Evolutionary conservation across 2,329 filamentous ascomycete genomes (phyloP).

Genomic region (Trichoderma sp.): DNA sequence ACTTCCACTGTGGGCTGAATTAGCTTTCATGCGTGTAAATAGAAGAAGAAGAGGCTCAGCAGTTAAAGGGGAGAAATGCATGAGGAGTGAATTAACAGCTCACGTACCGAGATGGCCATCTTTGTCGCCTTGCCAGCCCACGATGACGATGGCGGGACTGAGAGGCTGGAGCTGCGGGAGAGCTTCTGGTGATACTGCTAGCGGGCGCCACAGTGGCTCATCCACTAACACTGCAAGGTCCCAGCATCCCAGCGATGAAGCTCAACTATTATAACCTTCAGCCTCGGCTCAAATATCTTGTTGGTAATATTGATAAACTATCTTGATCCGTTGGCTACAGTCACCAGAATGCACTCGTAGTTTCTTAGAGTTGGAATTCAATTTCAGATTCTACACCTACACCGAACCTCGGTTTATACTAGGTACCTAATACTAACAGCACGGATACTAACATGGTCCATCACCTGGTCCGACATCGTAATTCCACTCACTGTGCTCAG

Average conservation of each 20-base stretch:
- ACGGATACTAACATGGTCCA: background rate
- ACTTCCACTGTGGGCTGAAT: conserved; percentile 77
- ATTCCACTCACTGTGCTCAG: background rate
- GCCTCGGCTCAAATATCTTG: background rate
- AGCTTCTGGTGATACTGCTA: background rate
- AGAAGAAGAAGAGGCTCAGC: background rate
- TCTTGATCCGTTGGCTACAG: background rate
- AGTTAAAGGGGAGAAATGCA: background rate
- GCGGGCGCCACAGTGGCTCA: conserved; percentile 29
- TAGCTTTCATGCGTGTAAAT: background rate
- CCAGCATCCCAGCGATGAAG: background rate
- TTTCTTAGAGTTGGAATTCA: background rate
- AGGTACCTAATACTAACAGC: background rate
- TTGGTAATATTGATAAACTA: no score
- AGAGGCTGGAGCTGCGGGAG: background rate
- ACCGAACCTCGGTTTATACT: background rate
- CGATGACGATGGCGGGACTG: conserved; percentile 38
- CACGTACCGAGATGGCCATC: conserved; percentile 40
- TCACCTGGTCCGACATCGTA: background rate
- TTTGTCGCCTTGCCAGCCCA: conserved; percentile 33
- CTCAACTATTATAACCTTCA: no score
- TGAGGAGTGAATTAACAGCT: background rate
- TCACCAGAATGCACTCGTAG: background rate
- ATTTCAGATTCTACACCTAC: background rate
- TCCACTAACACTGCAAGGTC: background rate